Base-by-base conservation (phyloP, 2,329 filamentous ascomycete genomes). In the Ascochyta pisi region DNA sequence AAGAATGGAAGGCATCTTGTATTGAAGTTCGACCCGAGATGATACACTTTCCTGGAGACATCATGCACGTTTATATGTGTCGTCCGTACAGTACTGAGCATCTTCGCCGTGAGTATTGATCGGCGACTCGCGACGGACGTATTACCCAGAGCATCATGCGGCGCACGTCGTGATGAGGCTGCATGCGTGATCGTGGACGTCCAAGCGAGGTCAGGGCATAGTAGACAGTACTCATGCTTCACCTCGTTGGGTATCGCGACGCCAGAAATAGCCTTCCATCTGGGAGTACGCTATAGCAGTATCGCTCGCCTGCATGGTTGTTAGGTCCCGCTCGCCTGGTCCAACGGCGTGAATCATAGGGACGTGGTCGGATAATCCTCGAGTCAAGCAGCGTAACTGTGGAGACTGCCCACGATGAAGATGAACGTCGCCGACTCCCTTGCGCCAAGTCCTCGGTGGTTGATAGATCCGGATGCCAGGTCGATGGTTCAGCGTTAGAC, bases 111-210 rank as follows among this genome's bases (percentile, higher is more conserved):
- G 4, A 45, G 26, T 33, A 33, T 44, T 44, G 48, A 29, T 50
- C 52, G 52, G 45, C 52, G 52, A 55, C 41, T 55, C 23, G 29
- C 2, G n/a, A 16, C 35, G 12, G 22, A 2, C 29, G n/a, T 16
- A 6, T 50, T 50, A 50, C 52, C 52, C 45, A 46, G 40, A 45
- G 35, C 52, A 55, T 50, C 52, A 6, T 12, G 19, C 19, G 19
- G 19, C 19, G 19, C 19, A 19, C 2, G 19, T 15, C 27, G 24
- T 40, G 7, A 8, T 15, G 19, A 27, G 5, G 34, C 52, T 41
- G 52, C 52, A 55, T 55, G 52, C 52, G 46, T 55, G 52, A 45
- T 12, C 4, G 6, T 50, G n/a, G 29, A 39, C 22, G n/a, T 40
- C 24, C 22, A 55, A 39, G 52, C 46, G 45, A 50, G 52, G 40